A percentile compares a stretch with the other conserved stretches of the same genome.
Conservation (phyloP, 345 rosid genomes). For the Limnanthes douglasii region DNA sequence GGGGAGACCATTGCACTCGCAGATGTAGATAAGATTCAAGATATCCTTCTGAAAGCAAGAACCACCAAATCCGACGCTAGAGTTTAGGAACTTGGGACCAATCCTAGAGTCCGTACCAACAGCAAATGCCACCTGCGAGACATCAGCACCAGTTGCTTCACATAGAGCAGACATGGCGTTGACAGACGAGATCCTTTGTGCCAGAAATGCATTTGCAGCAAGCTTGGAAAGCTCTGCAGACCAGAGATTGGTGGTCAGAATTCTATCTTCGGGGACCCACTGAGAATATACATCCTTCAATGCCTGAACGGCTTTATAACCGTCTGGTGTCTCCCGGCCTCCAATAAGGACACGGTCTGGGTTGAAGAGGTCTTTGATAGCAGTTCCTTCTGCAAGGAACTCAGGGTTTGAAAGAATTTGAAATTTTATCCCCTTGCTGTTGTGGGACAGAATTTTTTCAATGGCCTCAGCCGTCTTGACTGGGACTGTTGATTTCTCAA, state of each 20-base stretch:
- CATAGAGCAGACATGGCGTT: conserved; percentile 92
- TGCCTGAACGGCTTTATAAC: conserved; percentile 60
- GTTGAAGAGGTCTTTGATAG: conserved; percentile 48
- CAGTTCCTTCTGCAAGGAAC: conserved; percentile 96
- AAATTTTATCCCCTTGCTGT: conserved; percentile 87
- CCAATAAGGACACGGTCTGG: conserved; percentile 90
- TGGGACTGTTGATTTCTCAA: conserved; percentile 94
- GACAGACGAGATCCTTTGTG: conserved; percentile 84
- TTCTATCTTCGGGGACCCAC: conserved; percentile 76
- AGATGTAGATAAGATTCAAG: conserved; percentile 75
- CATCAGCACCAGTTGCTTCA: conserved; percentile 84
- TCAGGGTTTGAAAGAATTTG: conserved; percentile 94
- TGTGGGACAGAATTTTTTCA: conserved; percentile 80
- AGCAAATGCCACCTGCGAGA: conserved; percentile 58
- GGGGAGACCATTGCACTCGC: conserved; percentile 87
- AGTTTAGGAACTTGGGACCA: conserved; percentile 74
- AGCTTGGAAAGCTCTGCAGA: conserved; percentile 93
- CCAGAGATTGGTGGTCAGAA: conserved; percentile 85
- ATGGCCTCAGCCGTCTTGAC: conserved; percentile 91
- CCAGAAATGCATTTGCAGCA: conserved; percentile 88
- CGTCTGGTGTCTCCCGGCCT: conserved; percentile 84
- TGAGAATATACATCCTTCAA: conserved; percentile 73
- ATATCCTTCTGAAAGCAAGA: conserved; percentile 91
- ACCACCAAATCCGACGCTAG: conserved; percentile 89
- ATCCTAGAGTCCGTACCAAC: conserved; percentile 74